Percentiles rank a stretch among this genome's conserved stretches.
Conservation (phyloP, 2,329 filamentous ascomycete genomes). For the Colletotrichum neosansevieriae region DNA sequence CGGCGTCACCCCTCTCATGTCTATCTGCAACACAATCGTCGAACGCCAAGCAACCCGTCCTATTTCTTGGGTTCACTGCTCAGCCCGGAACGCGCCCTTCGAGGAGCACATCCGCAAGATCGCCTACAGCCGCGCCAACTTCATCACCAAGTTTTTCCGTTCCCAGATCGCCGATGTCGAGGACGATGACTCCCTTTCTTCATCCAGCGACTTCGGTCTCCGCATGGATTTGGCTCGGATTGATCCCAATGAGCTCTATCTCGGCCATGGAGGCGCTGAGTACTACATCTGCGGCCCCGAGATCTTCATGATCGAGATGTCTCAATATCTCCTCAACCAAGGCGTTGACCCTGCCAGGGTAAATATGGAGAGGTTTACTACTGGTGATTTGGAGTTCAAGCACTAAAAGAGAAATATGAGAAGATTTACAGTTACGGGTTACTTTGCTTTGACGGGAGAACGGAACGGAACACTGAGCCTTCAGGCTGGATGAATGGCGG, state of each 20-base stretch:
- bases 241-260: conserved; percentile 57
- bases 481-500: conserved; percentile 11
- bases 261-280: conserved; percentile 59
- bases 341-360: conserved; percentile 55
- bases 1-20: conserved; percentile 69
- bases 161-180: conserved; percentile 58
- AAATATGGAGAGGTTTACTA: conserved; percentile 61
- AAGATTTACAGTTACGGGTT: not conserved
- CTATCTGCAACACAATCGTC: conserved; percentile 69
- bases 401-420: not conserved
- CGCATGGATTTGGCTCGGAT: conserved; percentile 62
- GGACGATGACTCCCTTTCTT: conserved; percentile 57
- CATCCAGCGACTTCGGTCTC: conserved; percentile 55
- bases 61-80: conserved; percentile 71
- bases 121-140: conserved; percentile 50
- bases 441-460: not conserved
- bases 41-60: conserved; percentile 59
- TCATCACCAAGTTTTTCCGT: conserved; percentile 61
- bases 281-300: conserved; percentile 69
- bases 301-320: conserved; percentile 66
- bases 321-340: conserved; percentile 54
- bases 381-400: conserved; percentile 55
- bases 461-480: not conserved
- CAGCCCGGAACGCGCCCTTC: conserved; percentile 62
- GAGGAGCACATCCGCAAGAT: conserved; percentile 63